Percentiles rank a stretch among this genome's conserved stretches.
These are phyloP conservation scores for Eurotiales sp. DNA, from an alignment of 2,329 filamentous ascomycete species.

Conservation along the genomic window DNA sequence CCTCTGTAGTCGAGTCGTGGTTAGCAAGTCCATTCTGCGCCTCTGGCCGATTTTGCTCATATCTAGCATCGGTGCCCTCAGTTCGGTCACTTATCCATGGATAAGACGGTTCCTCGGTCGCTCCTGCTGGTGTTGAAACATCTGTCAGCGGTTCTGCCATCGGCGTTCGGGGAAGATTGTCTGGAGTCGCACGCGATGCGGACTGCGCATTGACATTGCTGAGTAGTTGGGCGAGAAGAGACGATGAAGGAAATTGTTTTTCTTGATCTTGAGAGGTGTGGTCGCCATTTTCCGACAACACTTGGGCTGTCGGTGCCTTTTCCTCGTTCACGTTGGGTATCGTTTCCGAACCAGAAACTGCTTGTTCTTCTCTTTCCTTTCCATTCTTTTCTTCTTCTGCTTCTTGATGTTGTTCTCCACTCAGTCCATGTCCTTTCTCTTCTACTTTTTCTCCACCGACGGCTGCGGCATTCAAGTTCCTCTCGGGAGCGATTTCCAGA, in stretches of 20 bases:
- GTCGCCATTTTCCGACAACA: constrained; percentile 23
- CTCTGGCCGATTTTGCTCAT: neutral
- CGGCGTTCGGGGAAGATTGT: constrained; percentile 14
- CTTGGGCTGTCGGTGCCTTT: constrained; percentile 15
- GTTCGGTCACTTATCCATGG: neutral
- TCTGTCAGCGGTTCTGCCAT: constrained; percentile 15
- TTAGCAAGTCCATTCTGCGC: neutral
- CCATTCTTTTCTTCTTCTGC: neutral
- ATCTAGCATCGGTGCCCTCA: neutral
- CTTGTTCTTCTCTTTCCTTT: neutral
- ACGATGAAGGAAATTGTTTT: constrained; percentile 39
- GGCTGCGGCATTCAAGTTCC: neutral
- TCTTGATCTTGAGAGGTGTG: constrained; percentile 29
- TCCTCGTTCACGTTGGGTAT: neutral
- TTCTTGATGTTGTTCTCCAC: constrained; percentile 3
- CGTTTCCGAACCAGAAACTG: neutral
- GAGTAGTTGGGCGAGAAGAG: constrained; percentile 40
- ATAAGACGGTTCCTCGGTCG: constrained; percentile 5
- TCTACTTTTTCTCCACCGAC: neutral
- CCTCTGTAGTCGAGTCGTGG: neutral
- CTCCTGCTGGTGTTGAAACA: constrained; percentile 11
- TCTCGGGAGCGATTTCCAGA: neutral
- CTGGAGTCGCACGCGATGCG: constrained; percentile 18
- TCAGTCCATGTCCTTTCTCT: neutral
- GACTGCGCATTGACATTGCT: constrained; percentile 28